These are phyloP conservation scores for Orbilia ellipsospora DNA, from an alignment of 2,329 filamentous ascomycete species.

Conservation along the genomic window DNA sequence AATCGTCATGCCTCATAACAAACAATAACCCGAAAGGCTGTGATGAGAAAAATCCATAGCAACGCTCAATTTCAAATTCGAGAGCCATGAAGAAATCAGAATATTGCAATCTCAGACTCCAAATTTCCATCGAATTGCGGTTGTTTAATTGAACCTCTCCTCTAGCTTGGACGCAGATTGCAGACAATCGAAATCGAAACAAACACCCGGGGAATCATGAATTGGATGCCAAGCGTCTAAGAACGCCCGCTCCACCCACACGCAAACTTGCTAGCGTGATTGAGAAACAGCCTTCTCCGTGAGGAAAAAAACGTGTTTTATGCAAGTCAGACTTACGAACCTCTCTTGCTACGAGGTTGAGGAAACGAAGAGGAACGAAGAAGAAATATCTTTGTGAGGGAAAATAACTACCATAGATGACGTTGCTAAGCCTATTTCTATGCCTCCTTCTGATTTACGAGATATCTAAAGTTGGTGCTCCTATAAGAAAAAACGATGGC, in stretches of 20 bases:
- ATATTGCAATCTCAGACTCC: neutral
- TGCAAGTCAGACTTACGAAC: conserved; percentile 53
- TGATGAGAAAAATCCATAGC: conserved; percentile 6
- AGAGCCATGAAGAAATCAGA: neutral
- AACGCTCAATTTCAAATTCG: neutral
- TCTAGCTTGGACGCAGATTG: conserved; percentile 8
- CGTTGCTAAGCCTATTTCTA: no score
- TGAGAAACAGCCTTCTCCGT: no score
- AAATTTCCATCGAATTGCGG: conserved; percentile 30
- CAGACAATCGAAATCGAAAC: conserved; percentile 27
- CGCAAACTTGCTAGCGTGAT: neutral
- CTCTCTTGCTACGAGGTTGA: neutral
- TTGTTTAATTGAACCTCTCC: conserved; percentile 16
- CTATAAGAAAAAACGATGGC: no score
- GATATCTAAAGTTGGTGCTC: no score
- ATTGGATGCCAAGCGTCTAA: no score
- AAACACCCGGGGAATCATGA: neutral
- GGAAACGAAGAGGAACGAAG: no score
- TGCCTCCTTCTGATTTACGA: no score
- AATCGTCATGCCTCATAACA: conserved; percentile 1
- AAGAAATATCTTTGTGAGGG: no score
- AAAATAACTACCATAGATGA: no score
- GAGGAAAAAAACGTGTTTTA: conserved; percentile 48
- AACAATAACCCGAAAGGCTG: neutral
- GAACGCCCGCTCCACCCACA: conserved; percentile 4